These are phyloP conservation scores for Magnaporthiopsis rhizophila DNA, from an alignment of 2,329 filamentous ascomycete genomes.

Conservation along the genomic window DNA sequence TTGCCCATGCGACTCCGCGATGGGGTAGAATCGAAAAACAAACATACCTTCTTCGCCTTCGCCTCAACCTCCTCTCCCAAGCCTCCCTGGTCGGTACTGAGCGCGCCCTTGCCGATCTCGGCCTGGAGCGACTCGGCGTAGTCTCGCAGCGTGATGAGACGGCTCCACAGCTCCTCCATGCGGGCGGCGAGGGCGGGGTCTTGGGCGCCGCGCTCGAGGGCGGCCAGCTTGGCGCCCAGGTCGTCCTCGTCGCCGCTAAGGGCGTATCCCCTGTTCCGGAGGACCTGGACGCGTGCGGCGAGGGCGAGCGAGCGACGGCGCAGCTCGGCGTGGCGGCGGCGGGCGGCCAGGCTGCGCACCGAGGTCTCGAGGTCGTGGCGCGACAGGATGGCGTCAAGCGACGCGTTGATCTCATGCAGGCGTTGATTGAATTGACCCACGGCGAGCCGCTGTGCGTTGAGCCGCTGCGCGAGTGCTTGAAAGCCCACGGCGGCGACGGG, in stretches of 20 bases:
- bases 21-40: not conserved
- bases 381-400: constrained; percentile 62
- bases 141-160: constrained; percentile 66
- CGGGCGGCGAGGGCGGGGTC: constrained; percentile 68
- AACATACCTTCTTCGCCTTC: constrained; percentile 64
- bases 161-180: constrained; percentile 80
- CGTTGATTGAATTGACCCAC: constrained; percentile 62
- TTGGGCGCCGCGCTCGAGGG: constrained; percentile 60
- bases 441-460: constrained; percentile 63
- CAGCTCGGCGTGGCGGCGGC: constrained; percentile 63
- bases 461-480: constrained; percentile 59
- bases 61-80: constrained; percentile 63
- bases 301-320: constrained; percentile 66
- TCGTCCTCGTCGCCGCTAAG: constrained; percentile 74
- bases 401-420: constrained; percentile 72
- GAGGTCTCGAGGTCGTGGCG: constrained; percentile 70
- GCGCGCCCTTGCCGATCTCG: constrained; percentile 61
- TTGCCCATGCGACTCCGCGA: not conserved
- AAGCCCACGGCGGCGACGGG: constrained; percentile 72
- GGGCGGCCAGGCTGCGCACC: constrained; percentile 64
- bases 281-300: constrained; percentile 70
- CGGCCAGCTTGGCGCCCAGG: constrained; percentile 61
- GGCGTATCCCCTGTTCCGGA: constrained; percentile 74
- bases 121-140: constrained; percentile 64
- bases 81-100: constrained; percentile 26